Conservation (phyloP, 169 alveolate species). For the Plasmodium ovale region DNA sequence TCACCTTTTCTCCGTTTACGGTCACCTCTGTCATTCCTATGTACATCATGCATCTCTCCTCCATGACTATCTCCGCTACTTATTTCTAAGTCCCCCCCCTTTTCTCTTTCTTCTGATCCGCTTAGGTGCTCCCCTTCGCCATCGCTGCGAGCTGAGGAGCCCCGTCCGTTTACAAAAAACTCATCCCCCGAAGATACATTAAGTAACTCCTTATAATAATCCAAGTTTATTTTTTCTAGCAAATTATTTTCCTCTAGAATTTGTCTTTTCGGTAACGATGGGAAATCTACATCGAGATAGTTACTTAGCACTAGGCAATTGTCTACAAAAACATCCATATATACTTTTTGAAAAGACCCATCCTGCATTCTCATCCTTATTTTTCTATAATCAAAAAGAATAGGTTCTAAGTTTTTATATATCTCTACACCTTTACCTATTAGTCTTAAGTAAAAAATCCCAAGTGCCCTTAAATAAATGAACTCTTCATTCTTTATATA, state of each 20-base stretch:
- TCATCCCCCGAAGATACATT: constrained; percentile 49
- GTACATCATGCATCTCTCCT: neutral
- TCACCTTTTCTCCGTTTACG: neutral
- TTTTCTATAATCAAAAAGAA: constrained; percentile 96
- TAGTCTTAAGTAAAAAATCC: constrained; percentile 93
- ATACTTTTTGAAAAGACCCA: constrained; percentile 89
- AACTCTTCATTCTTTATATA: constrained; percentile 95
- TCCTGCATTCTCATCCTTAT: constrained; percentile 91
- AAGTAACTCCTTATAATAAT: constrained; percentile 60
- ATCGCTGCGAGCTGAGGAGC: no score
- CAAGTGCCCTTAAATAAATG: constrained; percentile 97
- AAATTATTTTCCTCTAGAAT: constrained; percentile 90
- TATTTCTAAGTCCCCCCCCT: neutral
- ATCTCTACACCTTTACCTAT: constrained; percentile 84
- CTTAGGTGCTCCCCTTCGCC: neutral
- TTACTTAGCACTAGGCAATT: constrained; percentile 91
- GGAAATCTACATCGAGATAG: constrained; percentile 94
- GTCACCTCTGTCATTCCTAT: neutral
- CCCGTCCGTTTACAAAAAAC: constrained; percentile 17
- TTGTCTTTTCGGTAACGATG: constrained; percentile 93
- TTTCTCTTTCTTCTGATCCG: neutral
- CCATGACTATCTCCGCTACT: neutral
- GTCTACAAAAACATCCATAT: constrained; percentile 98
- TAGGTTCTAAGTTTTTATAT: constrained; percentile 92
- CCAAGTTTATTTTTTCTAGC: constrained; percentile 76